Evolutionary conservation across 345 rosid genomes (phyloP), one percentile per base, ranked within the genome.

Genomic region (Alliaria petiolata): DNA sequence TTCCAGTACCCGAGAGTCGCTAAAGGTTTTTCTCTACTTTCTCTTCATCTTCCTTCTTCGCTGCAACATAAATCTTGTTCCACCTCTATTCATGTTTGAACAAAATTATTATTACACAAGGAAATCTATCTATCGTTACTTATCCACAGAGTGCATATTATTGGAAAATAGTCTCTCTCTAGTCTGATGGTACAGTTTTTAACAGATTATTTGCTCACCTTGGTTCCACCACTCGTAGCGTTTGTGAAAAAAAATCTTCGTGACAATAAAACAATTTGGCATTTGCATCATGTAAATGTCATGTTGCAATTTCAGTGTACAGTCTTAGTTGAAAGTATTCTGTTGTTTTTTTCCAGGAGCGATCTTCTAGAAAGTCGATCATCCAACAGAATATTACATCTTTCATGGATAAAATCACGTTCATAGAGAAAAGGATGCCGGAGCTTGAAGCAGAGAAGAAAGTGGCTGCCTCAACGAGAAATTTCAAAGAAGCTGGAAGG

Each of bases 401-500:
- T 30, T 84, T 81, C 42, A 86, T 82, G 79, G 92, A 89, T 81
- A 85, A 87, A 78, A 74, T 81, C 2, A 43, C 85, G 58, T 89
- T 88, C 75, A 86, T 86, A 71, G 96, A 88, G 75, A 88, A 88
- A 81, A 80, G 92, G 76, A 76, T 83, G 26, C 98, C 96, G 10
- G 96, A 92, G 71, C 88, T 92, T 20, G 96, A 92, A 79, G 79
- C 89, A 36, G 95, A 92, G 84, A 92, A 92, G 87, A 92, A 84
- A 79, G 89, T 89, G 54, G 95, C 93, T 62, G 95, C 95, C 20
- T 71, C 89, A 9, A 86, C 87, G 12, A 88, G 98, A 83, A 89
- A 89, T 76, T 92, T 92, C 80, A 92, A 88, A 80, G 98, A 92
- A 81, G 98, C 98, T 49, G 98, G 88, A 35, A 76, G 96, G 71